A percentile compares a stretch with the other conserved stretches of the same genome.
phyloP scores from a whole-genome alignment of 2,329 filamentous ascomycete genomes.

The Gyromitra esculenta region DNA sequence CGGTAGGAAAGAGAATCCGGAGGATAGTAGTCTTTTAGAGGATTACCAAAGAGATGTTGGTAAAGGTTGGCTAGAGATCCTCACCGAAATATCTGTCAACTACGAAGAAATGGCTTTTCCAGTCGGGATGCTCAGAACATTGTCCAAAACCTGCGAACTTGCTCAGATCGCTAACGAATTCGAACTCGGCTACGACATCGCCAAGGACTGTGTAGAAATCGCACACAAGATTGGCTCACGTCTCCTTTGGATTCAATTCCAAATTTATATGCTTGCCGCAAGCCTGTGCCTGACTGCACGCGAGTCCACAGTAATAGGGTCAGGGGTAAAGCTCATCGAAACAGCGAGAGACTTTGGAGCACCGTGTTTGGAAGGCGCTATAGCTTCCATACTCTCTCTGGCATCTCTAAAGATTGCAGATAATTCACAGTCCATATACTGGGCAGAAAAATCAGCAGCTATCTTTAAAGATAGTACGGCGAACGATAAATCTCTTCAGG shows the following conservation, averaged over 20 bases:
- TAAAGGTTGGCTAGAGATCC: not conserved
- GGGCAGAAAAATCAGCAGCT: constrained; percentile 5
- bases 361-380: not conserved
- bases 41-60: not conserved
- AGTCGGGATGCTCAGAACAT: constrained; percentile 12
- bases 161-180: not conserved
- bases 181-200: not conserved
- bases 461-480: constrained; percentile 1
- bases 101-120: constrained; percentile 15
- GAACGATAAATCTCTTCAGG: constrained; percentile 8
- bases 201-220: constrained; percentile 3
- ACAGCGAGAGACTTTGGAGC: not conserved
- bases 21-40: not conserved
- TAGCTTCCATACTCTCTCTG: constrained; percentile 17
- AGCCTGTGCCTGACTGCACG: not conserved
- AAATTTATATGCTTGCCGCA: constrained; percentile 16
- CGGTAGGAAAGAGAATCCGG: not conserved
- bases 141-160: constrained; percentile 9
- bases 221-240: constrained; percentile 17
- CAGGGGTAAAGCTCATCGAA: constrained; percentile 14
- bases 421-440: constrained; percentile 15
- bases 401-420: constrained; percentile 11
- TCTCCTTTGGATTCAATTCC: constrained; percentile 21
- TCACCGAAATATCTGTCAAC: not conserved
- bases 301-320: not conserved